phyloP scores from a whole-genome alignment of 2,329 filamentous ascomycete genomes.

The Penicillium sp. region DNA sequence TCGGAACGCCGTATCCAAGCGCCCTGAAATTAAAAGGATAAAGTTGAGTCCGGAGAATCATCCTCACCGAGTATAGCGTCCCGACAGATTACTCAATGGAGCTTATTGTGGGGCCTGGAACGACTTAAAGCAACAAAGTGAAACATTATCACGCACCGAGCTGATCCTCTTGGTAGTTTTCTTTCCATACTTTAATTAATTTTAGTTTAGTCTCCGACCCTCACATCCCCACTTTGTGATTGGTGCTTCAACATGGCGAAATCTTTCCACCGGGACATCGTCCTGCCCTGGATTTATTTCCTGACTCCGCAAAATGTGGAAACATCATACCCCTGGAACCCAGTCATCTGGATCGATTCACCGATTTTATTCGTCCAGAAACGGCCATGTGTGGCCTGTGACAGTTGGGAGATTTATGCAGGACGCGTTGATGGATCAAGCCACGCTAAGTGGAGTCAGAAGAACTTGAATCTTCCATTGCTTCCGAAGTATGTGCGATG shows the following conservation, averaged over 20 bases:
- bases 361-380: too few species aligned
- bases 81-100: conserved; percentile 8
- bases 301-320: not conserved
- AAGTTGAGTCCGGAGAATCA: conserved; percentile 8
- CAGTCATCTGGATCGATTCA: not conserved
- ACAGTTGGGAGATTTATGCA: not conserved
- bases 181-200: not conserved
- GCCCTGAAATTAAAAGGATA: conserved; percentile 1
- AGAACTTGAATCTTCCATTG: not conserved
- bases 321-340: not conserved
- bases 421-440: not conserved
- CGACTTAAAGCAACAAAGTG: conserved; percentile 7
- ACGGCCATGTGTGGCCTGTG: not conserved
- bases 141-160: conserved; percentile 21
- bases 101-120: conserved; percentile 12
- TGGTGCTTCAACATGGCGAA: not conserved
- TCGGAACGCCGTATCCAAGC: not conserved
- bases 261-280: not conserved
- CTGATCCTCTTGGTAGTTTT: not conserved
- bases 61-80: conserved; percentile 6
- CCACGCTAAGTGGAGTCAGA: not conserved
- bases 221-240: not conserved
- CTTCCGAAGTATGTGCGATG: not conserved
- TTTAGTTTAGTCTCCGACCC: not conserved
- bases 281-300: not conserved